Percentiles rank a stretch among this genome's conserved stretches.
Conservation (phyloP, 2,329 filamentous ascomycete genomes). For the Talaromyces sp. region DNA sequence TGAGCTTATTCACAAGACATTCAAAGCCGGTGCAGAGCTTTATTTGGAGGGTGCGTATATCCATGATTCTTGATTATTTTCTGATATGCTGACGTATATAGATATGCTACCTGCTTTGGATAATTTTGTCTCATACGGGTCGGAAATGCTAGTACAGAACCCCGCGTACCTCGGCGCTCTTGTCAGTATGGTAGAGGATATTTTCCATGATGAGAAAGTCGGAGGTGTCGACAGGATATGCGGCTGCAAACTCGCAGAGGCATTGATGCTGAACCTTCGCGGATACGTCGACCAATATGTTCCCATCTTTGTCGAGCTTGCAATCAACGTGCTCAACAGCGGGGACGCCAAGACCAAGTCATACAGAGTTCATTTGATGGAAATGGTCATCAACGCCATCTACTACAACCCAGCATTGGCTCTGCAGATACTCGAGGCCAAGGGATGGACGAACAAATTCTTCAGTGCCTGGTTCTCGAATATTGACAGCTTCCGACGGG, state of each 20-base stretch:
- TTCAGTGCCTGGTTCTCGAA: constrained; percentile 98
- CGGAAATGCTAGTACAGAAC: constrained; percentile 74
- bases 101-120: constrained; percentile 98
- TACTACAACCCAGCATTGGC: constrained; percentile 92
- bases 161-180: constrained; percentile 83
- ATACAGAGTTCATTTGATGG: constrained; percentile 94
- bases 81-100: constrained; percentile 18
- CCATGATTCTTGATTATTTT: neutral
- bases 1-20: constrained; percentile 91
- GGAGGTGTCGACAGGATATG: constrained; percentile 93
- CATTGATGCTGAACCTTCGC: constrained; percentile 91
- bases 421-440: constrained; percentile 81
- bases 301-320: constrained; percentile 81
- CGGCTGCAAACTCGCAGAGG: constrained; percentile 94
- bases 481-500: constrained; percentile 87
- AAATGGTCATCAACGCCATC: constrained; percentile 97
- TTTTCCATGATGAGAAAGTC: constrained; percentile 89
- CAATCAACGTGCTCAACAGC: constrained; percentile 73
- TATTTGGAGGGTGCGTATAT: constrained; percentile 68
- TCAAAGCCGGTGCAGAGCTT: constrained; percentile 93
- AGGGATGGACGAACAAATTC: constrained; percentile 97
- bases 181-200: constrained; percentile 89
- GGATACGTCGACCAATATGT: constrained; percentile 86
- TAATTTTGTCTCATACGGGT: constrained; percentile 95
- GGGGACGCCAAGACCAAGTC: constrained; percentile 84